Base-by-base conservation (phyloP, 2,329 filamentous ascomycete genomes). In the Hansfordia pulvinata region DNA sequence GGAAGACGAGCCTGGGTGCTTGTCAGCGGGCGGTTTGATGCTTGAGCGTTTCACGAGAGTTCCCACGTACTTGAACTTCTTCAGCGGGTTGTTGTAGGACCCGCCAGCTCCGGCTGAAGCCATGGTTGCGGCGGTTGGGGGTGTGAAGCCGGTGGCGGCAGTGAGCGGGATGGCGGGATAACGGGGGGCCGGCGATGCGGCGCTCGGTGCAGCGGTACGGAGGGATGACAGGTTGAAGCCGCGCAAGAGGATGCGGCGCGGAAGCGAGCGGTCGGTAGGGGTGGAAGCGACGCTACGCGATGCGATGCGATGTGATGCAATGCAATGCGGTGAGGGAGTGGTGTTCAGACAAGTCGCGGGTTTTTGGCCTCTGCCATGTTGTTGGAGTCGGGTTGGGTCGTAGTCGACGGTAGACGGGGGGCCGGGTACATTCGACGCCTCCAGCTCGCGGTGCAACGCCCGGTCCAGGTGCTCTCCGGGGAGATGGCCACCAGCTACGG, bases 81-180 rank as follows among this genome's bases (percentile, higher is more conserved):
- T 98, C 62, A 98, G 67, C 47, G 90, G 90, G 67, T 96, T 96
- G 56, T 92, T 94, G 69, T 96, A 98, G 39, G 82, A 83, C 56
- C 80, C 82, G 49, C 76, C 76, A 35, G 63, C 56, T 45, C 53
- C 57, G 44, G 74, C 62, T 60, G 84, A 75, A 56, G 86, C 82
- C 86, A 93, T 93, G 52, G 52, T 71, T 56, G 49, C 44, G 35
- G 37, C 25, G 30, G 30, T 32, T 32, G 29, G 26, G 31, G 33
- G 33, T 30, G 34, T 35, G 37, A 31, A 40, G 24, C 30, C 12
- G 18, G 29, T 25, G 27, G 30, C 31, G 31, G 30, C 22, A 19
- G 30, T 26, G 30, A 19, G 19, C 26, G 29, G 19, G 33, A 20
- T 21, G 23, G 25, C 13, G 19, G 26, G 26, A 19, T 26, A 23